A percentile compares a stretch with the other conserved stretches of the same genome.
These are phyloP conservation scores for Ceratocystis destructans DNA, from an alignment of 2,329 filamentous ascomycete species.

Conservation along the genomic window DNA sequence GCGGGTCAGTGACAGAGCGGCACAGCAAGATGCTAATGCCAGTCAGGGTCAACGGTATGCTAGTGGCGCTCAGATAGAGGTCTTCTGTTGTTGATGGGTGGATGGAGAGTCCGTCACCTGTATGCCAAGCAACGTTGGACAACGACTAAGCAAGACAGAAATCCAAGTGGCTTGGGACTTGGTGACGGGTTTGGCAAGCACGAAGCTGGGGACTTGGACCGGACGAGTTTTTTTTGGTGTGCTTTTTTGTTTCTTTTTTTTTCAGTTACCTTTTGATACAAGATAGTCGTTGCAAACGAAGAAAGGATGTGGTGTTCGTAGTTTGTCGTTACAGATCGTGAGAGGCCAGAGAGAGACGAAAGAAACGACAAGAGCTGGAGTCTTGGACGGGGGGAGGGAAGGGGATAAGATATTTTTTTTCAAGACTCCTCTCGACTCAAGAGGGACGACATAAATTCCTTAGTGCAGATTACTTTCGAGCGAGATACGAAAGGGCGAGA, in stretches of 20 bases:
- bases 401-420: constrained; percentile 8
- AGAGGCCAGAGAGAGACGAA: neutral
- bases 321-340: constrained; percentile 8
- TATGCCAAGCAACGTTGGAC: neutral
- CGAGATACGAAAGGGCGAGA: neutral
- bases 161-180: neutral
- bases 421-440: neutral
- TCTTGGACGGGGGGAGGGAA: neutral
- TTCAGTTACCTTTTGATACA: constrained; percentile 2
- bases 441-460: neutral
- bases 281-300: neutral
- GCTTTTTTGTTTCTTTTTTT: no score
- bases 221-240: neutral
- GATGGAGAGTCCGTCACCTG: neutral
- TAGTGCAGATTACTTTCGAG: neutral
- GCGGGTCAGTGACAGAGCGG: neutral
- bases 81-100: no score
- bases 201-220: neutral
- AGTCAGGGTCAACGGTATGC: no score
- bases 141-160: neutral
- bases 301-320: neutral
- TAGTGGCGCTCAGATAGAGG: no score
- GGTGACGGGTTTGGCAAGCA: neutral
- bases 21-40: no score
- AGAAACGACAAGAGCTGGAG: neutral